Base-by-base conservation (phyloP, 164 flowering plant species). In the Liquidambar formosana region DNA sequence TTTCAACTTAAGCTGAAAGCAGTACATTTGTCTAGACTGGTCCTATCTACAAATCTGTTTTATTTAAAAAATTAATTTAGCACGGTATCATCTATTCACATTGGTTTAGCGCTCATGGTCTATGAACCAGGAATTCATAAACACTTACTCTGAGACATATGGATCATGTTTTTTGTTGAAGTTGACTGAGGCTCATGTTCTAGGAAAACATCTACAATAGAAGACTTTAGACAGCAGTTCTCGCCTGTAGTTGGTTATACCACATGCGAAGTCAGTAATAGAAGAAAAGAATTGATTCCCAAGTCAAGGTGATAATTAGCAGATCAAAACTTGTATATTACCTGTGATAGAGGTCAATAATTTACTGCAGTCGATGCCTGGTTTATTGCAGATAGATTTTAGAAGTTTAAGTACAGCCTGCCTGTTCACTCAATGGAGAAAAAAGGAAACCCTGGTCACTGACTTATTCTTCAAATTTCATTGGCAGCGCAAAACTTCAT, bases 291-390 rank as follows among this genome's bases (percentile, higher is more conserved):
- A 9, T 16, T 33, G n/a, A n/a, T 33, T 33, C 6, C 41, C 2
- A 2, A 6, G 6, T 33, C 41, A 6, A 33, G 3, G 38, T 44
- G 45, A 8, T 2, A 38, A 28, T 38, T 49, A 16, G 19, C 21
- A 46, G 44, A 61, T 1, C 8, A 10, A 18, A 68, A 18, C 47
- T 33, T 21, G 51, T 44, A 54, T 47, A 28, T 2, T 78, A 92
- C 96, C 97, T 28, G 93, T 88, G 69, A 89, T 74, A 71, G 82
- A 9, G 19, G 85, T 76, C 78, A 84, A 67, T 64, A 88, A 66
- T 58, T 89, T 33, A 5, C 76, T 77, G 74, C 97, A 92, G 51
- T 90, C 78, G 52, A 79, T 71, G 1, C 75, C 83, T 2, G 83
- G 84, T 10, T 68, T 69, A 22, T 67, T 62, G 83, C 97, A 92